A percentile compares a stretch with the other conserved stretches of the same genome.
These are phyloP conservation scores for Dioscorea dumetorum DNA, from an alignment of 106 monocot species.

Conservation along the genomic window DNA sequence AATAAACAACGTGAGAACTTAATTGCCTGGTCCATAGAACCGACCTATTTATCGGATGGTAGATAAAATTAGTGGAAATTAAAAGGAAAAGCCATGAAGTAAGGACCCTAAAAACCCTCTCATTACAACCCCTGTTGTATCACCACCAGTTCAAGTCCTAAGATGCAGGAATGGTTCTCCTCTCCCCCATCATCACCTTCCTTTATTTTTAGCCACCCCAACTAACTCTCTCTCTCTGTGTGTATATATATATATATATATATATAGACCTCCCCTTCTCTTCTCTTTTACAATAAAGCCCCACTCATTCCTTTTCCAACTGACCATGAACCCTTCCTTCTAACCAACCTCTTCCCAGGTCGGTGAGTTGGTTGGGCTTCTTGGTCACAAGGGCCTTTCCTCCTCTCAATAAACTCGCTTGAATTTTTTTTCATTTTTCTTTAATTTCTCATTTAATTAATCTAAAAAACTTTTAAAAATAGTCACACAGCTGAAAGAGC, in stretches of 20 bases:
- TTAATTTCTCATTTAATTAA: neutral
- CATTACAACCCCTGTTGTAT: neutral
- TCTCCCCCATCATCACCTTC: neutral
- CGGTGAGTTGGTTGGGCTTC: conserved; percentile 3
- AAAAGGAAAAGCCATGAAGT: neutral
- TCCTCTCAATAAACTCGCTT: no score
- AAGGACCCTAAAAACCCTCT: neutral
- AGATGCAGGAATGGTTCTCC: neutral
- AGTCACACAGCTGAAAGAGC: no score
- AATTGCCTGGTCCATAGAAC: no score
- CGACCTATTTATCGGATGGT: no score
- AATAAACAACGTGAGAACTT: no score
- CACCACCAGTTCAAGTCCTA: neutral
- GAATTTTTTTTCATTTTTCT: neutral
- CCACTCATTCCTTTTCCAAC: neutral
- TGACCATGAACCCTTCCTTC: neutral
- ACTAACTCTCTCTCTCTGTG: neutral
- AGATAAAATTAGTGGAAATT: neutral
- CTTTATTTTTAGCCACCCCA: neutral
- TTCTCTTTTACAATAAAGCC: neutral
- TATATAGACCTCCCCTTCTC: neutral
- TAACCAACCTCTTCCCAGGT: neutral
- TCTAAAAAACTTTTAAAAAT: neutral
- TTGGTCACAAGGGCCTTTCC: neutral
- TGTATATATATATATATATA: no score